Conservation (phyloP, 2,329 filamentous ascomycete genomes). For the Oidium heveae region DNA sequence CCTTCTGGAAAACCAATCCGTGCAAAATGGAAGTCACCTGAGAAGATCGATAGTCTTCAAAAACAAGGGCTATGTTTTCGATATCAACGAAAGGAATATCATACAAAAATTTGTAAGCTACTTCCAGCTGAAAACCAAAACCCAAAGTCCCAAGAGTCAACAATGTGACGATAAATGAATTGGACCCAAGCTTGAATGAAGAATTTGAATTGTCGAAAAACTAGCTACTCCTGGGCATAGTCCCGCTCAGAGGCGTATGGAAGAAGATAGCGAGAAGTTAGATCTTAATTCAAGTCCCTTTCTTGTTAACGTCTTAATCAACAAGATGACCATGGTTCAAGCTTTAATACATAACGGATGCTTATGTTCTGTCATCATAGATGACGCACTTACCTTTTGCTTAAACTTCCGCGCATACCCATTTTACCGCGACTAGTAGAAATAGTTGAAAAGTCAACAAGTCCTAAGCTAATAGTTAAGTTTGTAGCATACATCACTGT, state of each 20-base stretch:
- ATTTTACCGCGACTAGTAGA: background rate
- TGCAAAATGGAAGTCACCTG: no score
- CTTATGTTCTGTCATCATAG: background rate
- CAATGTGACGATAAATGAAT: background rate
- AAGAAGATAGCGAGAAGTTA: background rate
- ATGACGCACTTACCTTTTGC: background rate
- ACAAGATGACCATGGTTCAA: no score
- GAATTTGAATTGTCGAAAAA: background rate
- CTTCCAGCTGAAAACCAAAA: no score
- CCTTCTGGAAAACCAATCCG: no score
- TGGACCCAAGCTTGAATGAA: background rate
- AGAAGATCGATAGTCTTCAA: no score
- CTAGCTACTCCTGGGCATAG: background rate
- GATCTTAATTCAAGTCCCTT: background rate
- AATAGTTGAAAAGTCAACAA: background rate
- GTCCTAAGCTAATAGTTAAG: background rate
- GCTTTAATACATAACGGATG: background rate
- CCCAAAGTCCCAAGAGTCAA: background rate
- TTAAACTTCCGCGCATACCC: background rate
- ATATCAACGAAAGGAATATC: no score
- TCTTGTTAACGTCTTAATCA: background rate
- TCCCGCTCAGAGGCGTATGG: background rate
- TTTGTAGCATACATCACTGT: background rate
- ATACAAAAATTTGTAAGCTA: no score
- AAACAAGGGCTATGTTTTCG: no score